phyloP scores from a whole-genome alignment of 1,284 basidiomycete genomes.

The Malassezia sp. region DNA sequence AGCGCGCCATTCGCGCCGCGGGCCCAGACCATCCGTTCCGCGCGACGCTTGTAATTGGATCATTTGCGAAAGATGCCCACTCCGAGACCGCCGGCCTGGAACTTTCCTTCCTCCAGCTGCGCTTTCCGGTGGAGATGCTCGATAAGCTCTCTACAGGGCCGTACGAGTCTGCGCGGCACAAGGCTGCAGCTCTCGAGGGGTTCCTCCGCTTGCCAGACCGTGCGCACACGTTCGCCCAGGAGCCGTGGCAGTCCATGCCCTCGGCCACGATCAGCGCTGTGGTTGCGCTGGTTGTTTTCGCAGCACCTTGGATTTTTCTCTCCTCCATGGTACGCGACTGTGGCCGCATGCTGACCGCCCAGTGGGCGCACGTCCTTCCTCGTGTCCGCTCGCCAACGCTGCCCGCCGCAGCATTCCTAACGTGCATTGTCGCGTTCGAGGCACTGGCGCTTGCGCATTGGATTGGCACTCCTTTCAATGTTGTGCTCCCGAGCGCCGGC shows the following conservation, averaged over 20 bases:
- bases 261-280: background rate
- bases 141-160: background rate
- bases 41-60: slow-evolving; percentile 4
- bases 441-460: slow-evolving; percentile 5
- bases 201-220: slow-evolving; percentile 5
- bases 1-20: background rate
- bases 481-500: slow-evolving; percentile 1
- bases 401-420: background rate
- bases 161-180: background rate
- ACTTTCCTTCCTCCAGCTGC: slow-evolving; percentile 6
- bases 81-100: background rate
- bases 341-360: background rate
- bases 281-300: background rate
- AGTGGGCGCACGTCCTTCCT: too few species aligned
- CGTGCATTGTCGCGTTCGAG: slow-evolving; percentile 2
- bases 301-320: slow-evolving; percentile 6
- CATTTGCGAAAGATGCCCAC: background rate
- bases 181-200: slow-evolving; percentile 5
- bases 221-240: slow-evolving; percentile 11
- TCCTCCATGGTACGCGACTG: background rate
- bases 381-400: background rate
- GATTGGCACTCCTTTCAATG: slow-evolving; percentile 3
- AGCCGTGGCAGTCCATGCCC: slow-evolving; percentile 16
- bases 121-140: background rate
- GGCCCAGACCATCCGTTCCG: background rate